A percentile compares a stretch with the other conserved stretches of the same genome.
phyloP scores from a whole-genome alignment of 108 stramenopile genomes.

The Nannochloropsis gaditana region DNA sequence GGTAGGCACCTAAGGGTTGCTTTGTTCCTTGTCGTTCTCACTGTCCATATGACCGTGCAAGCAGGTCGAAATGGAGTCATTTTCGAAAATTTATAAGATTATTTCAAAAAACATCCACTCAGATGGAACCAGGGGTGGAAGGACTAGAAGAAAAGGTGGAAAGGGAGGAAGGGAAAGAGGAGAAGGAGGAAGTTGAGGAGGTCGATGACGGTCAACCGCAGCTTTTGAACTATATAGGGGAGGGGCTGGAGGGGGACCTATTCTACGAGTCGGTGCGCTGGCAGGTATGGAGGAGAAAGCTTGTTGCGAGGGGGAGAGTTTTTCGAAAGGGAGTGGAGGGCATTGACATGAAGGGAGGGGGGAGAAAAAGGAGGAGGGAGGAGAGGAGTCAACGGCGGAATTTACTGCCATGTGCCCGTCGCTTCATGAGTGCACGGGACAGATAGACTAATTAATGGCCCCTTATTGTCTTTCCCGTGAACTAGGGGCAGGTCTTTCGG shows the following conservation, averaged over 20 bases:
- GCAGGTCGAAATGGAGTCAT: too few relatives aligned
- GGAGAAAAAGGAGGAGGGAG: not conserved
- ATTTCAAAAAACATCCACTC: too few relatives aligned
- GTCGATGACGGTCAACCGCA: not conserved
- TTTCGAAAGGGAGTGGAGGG: not conserved
- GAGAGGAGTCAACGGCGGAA: not conserved
- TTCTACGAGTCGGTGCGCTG: not conserved
- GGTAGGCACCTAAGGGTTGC: too few relatives aligned
- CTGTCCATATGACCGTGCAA: too few relatives aligned
- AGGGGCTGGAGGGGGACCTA: not conserved
- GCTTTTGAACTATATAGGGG: not conserved
- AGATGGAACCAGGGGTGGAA: not conserved
- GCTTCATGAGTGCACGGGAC: too few relatives aligned
- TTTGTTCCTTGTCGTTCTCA: too few relatives aligned
- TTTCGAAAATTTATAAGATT: too few relatives aligned
- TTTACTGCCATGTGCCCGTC: too few relatives aligned
- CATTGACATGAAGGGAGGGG: not conserved
- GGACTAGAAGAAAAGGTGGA: not conserved
- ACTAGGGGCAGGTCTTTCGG: not conserved
- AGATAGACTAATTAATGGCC: too few relatives aligned
- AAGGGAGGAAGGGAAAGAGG: not conserved
- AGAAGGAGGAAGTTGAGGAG: not conserved
- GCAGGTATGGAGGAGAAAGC: not conserved
- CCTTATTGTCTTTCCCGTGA: too few relatives aligned
- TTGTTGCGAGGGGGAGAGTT: not conserved